Conservation (phyloP, 305 asterid genomes). For the Euphrasia arctica region DNA sequence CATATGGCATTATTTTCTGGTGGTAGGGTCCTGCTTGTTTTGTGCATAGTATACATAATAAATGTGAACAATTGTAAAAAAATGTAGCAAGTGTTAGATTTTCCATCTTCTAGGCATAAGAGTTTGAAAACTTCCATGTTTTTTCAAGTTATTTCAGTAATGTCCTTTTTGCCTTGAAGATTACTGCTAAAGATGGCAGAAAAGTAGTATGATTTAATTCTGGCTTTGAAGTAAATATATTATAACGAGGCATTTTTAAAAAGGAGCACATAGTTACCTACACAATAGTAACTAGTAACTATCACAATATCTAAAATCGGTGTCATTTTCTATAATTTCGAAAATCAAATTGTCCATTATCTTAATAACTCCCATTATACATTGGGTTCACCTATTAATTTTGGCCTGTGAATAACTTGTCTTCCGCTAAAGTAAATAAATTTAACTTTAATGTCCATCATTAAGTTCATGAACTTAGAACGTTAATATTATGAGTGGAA, state of each 20-base stretch:
- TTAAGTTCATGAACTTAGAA: conserved; percentile 6
- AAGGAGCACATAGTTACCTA: too few relatives aligned
- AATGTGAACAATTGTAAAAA: background rate
- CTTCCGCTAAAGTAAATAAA: conserved; percentile 4
- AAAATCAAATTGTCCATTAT: too few relatives aligned
- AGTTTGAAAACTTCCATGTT: conserved; percentile 7
- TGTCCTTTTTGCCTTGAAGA: background rate
- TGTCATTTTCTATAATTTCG: too few relatives aligned
- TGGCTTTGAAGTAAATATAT: conserved; percentile 11
- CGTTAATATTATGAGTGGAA: conserved; percentile 17
- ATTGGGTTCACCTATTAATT: background rate
- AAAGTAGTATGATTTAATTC: background rate
- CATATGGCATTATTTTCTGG: conserved; percentile 18
- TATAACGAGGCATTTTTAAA: too few relatives aligned
- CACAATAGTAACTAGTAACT: too few relatives aligned
- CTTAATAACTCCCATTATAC: background rate
- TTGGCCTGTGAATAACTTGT: conserved; percentile 1
- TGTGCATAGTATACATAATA: background rate
- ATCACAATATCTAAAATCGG: too few relatives aligned
- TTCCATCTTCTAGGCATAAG: conserved; percentile 19
- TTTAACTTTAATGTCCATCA: conserved; percentile 5
- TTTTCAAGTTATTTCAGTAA: conserved; percentile 3
- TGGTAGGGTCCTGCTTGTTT: conserved; percentile 7
- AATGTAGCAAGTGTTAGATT: background rate
- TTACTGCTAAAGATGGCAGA: background rate